phyloP scores from a whole-genome alignment of 2,329 filamentous ascomycete species.

The Waltergamsia citrina region DNA sequence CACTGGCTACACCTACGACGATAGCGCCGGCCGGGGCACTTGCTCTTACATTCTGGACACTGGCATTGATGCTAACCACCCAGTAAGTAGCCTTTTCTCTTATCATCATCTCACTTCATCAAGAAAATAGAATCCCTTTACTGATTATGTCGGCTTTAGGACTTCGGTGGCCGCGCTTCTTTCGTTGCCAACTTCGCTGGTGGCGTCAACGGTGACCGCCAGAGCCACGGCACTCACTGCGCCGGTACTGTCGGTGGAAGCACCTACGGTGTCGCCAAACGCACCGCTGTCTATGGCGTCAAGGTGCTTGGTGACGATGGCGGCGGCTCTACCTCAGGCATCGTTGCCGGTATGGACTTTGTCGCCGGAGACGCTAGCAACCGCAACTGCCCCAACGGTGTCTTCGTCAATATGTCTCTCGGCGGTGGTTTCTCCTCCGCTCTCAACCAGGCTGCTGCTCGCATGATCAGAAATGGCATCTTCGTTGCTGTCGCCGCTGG shows the following conservation, averaged over 20 bases:
- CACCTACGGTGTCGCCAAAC: constrained; percentile 45
- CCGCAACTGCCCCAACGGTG: constrained; percentile 16
- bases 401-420: constrained; percentile 45
- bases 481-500: constrained; percentile 47
- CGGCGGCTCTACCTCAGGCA: constrained; percentile 5
- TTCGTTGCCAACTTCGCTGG: constrained; percentile 6
- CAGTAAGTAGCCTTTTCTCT: constrained; percentile 12
- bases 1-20: constrained; percentile 11
- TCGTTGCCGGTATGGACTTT: constrained; percentile 33
- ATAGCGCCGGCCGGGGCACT: constrained; percentile 10
- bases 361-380: constrained; percentile 27
- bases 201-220: constrained; percentile 16
- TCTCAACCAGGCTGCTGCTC: constrained; percentile 37
- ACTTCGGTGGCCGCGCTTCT: constrained; percentile 12
- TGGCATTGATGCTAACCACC: constrained; percentile 12
- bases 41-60: constrained; percentile 15
- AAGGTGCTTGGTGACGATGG: constrained; percentile 37
- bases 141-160: constrained; percentile 4
- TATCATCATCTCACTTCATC: neutral
- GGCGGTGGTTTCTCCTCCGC: constrained; percentile 33
- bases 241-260: constrained; percentile 32
- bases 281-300: constrained; percentile 37
- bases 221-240: constrained; percentile 31
- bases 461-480: constrained; percentile 30
- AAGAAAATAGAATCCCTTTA: neutral